These are phyloP conservation scores for Kwoniella mangroviensis DNA, from an alignment of 768 basidiomycete genomes.

Conservation along the genomic window DNA sequence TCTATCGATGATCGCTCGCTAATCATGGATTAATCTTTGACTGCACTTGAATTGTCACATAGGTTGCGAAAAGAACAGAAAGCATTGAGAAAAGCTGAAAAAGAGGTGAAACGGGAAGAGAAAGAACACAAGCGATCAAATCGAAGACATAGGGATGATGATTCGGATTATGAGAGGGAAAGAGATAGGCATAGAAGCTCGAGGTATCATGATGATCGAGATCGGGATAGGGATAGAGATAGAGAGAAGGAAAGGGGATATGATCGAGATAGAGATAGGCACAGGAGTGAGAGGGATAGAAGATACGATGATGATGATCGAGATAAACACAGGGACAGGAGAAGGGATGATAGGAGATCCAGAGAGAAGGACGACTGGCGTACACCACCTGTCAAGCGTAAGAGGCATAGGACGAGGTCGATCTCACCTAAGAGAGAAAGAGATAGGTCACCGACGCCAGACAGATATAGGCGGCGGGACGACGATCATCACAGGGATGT, in stretches of 20 bases:
- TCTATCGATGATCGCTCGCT: not conserved
- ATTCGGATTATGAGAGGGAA: constrained; percentile 19
- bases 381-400: constrained; percentile 26
- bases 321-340: constrained; percentile 12
- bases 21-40: not conserved
- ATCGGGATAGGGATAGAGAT: constrained; percentile 15
- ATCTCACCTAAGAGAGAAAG: constrained; percentile 21
- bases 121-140: constrained; percentile 34
- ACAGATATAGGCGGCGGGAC: not conserved
- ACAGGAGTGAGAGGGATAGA: constrained; percentile 13
- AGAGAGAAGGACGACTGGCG: constrained; percentile 12
- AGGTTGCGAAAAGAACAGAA: constrained; percentile 53
- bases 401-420: constrained; percentile 13
- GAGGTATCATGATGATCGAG: constrained; percentile 24
- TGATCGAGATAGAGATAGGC: constrained; percentile 10
- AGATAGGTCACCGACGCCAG: not conserved
- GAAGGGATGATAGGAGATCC: constrained; percentile 6
- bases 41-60: not conserved
- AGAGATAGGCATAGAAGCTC: constrained; percentile 18
- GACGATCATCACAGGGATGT: constrained; percentile 2
- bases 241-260: constrained; percentile 12
- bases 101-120: constrained; percentile 44
- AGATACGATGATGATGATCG: constrained; percentile 17
- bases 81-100: constrained; percentile 47
- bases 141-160: constrained; percentile 16